Evolutionary conservation across 1,284 basidiomycete genomes (phyloP), one percentile per base, ranked within the genome.

Genomic region (Uromyces viciae-fabae): DNA sequence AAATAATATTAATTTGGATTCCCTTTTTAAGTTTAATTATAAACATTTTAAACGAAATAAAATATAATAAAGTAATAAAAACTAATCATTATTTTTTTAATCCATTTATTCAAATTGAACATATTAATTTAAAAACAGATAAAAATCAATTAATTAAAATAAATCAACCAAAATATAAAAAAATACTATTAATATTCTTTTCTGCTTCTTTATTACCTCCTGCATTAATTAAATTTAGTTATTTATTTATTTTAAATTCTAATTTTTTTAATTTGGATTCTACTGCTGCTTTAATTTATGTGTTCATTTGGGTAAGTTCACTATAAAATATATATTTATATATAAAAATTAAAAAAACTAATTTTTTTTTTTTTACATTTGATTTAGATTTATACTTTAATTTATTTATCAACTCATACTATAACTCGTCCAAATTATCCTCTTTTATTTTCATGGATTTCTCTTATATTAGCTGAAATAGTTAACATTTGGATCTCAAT

Each of bases 381-480:
- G 22, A 4, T 2, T 46, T 36, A 80, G 77, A 22, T 46, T 15
- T 80, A 72, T 54, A 72, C 77, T 11, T 33, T 71, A 64, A 46
- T 73, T 43, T 80, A 73, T 73, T 33, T 80, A 9, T 38, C 43
- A 17, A 22, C 43, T 11, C 33, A 60, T n/a, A 58, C 66, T 31
- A 73, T 80, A 52, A 80, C 77, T 19, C 36, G 58, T 8, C 77
- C 77, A 31, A 52, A 56, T 46, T 69, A 71, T 33, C 52, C 31
- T 25, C 43, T 80, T 36, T 31, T 80, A 28, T 43, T 80, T 8
- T 28, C 73, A 31, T 80, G 77, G 77, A 68, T 71, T 62, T 75
- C 74, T 14, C 17, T 49, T 7, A 42, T 14, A 4, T 7, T 75
- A 0, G 38, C 58, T 28, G 58, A 75, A 40, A 25, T 33, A 0